Evolutionary conservation across 768 basidiomycete species (phyloP), one percentile per base, ranked within the genome.

Genomic region (Suillus luteus): DNA sequence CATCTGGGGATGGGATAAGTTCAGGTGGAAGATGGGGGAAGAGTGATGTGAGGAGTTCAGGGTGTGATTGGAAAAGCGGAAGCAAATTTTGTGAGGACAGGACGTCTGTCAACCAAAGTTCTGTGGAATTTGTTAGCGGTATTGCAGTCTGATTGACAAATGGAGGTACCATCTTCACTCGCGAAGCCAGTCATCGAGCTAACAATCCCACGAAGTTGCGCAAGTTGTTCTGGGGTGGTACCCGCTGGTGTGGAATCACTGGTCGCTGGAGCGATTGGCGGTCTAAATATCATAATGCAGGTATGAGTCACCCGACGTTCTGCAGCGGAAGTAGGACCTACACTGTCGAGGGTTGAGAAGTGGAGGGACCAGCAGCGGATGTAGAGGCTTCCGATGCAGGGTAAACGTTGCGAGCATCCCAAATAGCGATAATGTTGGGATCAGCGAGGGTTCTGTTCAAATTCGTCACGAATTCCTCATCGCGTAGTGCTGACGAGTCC

Each of bases 1-100:
- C 78, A 1, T 87, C 87, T 3, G 91, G 90, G 10, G 86, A 86
- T 17, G 83, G 76, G 0, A 89, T 88, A 10, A 93, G 81, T 75
- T 91, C 91, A 8, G 91, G 81, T 1, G 95, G 94, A 27, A 96
- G 85, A 68, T 93, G 87, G 3, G 94, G 92, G 72, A 91, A 91
- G 65, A 96, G 80, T 2, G 89, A 75, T 4, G 83, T 76, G 58
- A 92, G 81, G 48, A 96, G 80, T 52, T 85, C 83, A 0, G 92
- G 92, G 70, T 89, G 87, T 40, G 82, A 81, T 9, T 79, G 76
- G 74, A 96, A 90, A 10, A 97, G 79, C 8, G 91, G 88, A 14
- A 82, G 77, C 61, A 96, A 80, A 75, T 90, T 89, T 51, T 87
- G 76, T 7, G 90, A 85, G 41, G 92, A 89, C 65, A 94, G 81